Evolutionary conservation across 306 rosid species (phyloP).

Genomic region (Hylodesmum podocarpum): DNA sequence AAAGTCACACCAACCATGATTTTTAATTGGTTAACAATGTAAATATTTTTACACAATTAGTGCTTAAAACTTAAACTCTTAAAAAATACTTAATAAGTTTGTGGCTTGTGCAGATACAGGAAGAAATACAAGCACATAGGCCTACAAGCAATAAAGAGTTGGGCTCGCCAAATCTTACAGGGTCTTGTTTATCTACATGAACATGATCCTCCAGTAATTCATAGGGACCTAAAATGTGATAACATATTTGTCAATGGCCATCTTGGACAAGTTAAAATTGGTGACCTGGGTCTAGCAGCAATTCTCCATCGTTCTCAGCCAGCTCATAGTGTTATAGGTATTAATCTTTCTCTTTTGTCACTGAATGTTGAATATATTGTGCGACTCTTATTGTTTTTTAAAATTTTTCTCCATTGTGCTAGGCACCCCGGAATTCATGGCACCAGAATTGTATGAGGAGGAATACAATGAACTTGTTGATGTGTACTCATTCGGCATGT

Average conservation of each 20-base stretch:
- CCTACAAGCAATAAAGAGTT: conserved; percentile 66
- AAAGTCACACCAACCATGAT: no score
- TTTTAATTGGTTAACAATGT: no score
- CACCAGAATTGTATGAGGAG: conserved; percentile 90
- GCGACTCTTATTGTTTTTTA: background rate
- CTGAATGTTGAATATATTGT: background rate
- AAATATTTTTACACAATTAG: no score
- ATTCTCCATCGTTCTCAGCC: conserved; percentile 68
- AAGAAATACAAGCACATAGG: conserved; percentile 61
- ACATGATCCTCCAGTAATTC: conserved; percentile 83
- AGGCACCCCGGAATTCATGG: conserved; percentile 99
- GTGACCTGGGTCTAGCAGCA: conserved; percentile 87
- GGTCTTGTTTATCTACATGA: conserved; percentile 84
- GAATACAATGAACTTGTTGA: conserved; percentile 92
- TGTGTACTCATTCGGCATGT: conserved; percentile 95
- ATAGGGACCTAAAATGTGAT: conserved; percentile 91
- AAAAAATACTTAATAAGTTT: background rate
- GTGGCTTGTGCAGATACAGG: conserved; percentile 62
- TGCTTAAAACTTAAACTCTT: no score
- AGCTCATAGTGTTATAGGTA: conserved; percentile 94
- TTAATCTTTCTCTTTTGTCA: conserved; percentile 6
- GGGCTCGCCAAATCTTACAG: conserved; percentile 75
- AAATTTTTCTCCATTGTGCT: background rate
- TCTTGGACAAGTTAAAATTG: conserved; percentile 92
- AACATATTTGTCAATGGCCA: conserved; percentile 90